Evolutionary conservation across 2,329 filamentous ascomycete genomes (phyloP), one percentile per base, ranked within the genome.

Genomic region (Orbilia brochopaga): DNA sequence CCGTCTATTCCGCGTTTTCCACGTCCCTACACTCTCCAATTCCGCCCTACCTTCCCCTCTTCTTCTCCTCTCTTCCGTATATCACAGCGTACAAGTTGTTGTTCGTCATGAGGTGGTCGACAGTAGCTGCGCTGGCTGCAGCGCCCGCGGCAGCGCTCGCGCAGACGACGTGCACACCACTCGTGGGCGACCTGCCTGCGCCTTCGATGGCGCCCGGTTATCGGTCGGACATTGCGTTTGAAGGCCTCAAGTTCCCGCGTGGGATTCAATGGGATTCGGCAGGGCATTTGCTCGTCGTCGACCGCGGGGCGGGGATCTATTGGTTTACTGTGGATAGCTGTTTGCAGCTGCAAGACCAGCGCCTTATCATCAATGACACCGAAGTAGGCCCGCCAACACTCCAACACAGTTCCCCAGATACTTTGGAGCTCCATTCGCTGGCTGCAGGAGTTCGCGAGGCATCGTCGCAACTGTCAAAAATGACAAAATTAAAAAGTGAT

Each of bases 341-440:
- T 46, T 35, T 70, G 40, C 66, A 70, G 11, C 35, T 70, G 59
- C 59, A 63, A 37, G 66, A 70, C n/a, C 53, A 64, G 50, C 62
- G 44, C 19, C 66, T 70, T 64, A 70, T 70, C 66, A 40, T 70
- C 17, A 70, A 70, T 42, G 59, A 70, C 51, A 70, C 66, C 17
- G 53, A 55, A 27, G 66, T 70, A 46, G 11, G 37, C 37, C 37
- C 37, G 13, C 37, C 44, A 48, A 48, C 44, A 48, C 37, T 54
- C 32, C 58, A 63, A 70, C 66, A 42, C 65, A 70, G 48, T 4
- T 6, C 11, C 19, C 5, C 44, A 48, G 21, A 15, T 4, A 48
- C 4, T 5, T 5, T 48, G 2, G 11, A 21, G 3, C 44, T 15
- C 17, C 15, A 48, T 17, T 44, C 17, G 40, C 13, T 13, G 40